A percentile compares a stretch with the other conserved stretches of the same genome.
Conservation (phyloP, 2,329 filamentous ascomycete genomes). For the Aspergillus persii region DNA sequence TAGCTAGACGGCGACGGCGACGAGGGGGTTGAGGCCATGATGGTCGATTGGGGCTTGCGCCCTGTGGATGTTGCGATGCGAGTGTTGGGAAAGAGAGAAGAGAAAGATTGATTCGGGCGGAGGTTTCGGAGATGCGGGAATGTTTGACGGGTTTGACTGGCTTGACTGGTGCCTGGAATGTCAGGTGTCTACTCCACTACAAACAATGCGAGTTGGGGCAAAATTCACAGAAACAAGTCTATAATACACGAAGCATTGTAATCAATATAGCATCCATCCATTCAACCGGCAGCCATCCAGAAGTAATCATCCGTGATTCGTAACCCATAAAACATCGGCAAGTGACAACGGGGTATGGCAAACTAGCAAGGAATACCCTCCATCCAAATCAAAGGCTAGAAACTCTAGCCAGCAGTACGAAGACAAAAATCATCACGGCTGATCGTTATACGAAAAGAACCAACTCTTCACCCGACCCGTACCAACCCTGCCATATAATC, state of each 20-base stretch:
- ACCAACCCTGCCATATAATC: neutral
- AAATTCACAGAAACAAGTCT: neutral
- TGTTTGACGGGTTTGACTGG: neutral
- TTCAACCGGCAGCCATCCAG: constrained; percentile 2
- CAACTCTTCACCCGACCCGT: neutral
- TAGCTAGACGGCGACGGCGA: constrained; percentile 6
- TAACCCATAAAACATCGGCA: constrained; percentile 12
- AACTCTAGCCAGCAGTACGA: neutral
- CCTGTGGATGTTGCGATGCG: neutral
- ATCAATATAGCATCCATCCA: constrained; percentile 3
- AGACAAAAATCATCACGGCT: neutral
- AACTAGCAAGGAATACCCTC: neutral
- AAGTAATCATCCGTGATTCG: constrained; percentile 12
- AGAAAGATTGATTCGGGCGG: neutral
- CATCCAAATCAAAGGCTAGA: neutral
- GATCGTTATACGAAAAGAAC: neutral
- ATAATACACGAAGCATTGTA: constrained; percentile 15
- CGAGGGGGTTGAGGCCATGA: constrained; percentile 11
- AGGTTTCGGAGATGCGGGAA: neutral
- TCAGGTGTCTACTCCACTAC: neutral
- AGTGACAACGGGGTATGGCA: constrained; percentile 6
- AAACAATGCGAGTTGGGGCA: too few relatives aligned
- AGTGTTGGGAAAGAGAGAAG: neutral
- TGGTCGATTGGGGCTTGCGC: neutral
- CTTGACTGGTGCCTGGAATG: neutral